Evolutionary conservation across 805 yeast species (phyloP).

Genomic region (Wickerhamiella siamensis): DNA sequence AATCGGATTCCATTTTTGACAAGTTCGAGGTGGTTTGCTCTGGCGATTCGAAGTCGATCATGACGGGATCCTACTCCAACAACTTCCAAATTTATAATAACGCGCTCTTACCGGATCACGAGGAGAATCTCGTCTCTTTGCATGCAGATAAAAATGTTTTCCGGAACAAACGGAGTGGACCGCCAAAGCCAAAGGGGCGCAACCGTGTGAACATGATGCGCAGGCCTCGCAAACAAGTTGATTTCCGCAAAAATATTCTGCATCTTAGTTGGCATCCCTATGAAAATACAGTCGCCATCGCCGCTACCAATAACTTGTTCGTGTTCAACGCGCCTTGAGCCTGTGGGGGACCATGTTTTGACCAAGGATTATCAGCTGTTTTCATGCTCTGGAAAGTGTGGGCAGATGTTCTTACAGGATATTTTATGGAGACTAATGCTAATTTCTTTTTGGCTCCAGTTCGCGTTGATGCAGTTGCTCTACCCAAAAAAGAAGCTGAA

Average conservation of each 20-base stretch:
- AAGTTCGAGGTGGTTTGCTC: conserved; percentile 92
- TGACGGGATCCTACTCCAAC: conserved; percentile 96
- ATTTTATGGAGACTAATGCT: too few species aligned
- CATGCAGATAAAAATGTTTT: conserved; percentile 98
- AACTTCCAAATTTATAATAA: conserved; percentile 94
- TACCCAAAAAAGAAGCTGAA: too few species aligned
- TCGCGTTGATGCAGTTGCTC: too few species aligned
- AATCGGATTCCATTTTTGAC: conserved; percentile 95
- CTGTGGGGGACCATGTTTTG: background rate
- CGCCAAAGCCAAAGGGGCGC: conserved; percentile 11
- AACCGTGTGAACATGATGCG: conserved; percentile 33
- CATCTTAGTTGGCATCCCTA: conserved; percentile 98
- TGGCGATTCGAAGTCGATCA: conserved; percentile 81
- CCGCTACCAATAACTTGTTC: conserved; percentile 79
- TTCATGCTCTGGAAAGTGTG: too few species aligned
- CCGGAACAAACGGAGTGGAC: conserved; percentile 54
- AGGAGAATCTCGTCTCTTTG: conserved; percentile 53
- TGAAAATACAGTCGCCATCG: conserved; percentile 93
- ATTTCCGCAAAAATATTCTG: conserved; percentile 84
- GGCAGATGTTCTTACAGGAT: too few species aligned
- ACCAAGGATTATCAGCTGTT: too few species aligned
- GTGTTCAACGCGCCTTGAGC: conserved; percentile 22
- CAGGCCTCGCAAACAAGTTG: conserved; percentile 61
- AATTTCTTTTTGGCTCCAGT: too few species aligned
- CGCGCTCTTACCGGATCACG: conserved; percentile 27